Percentiles rank a stretch among this genome's conserved stretches.
Evolutionary conservation across 768 basidiomycete genomes (phyloP).

Genomic region (Phlegmacium glaucopus): DNA sequence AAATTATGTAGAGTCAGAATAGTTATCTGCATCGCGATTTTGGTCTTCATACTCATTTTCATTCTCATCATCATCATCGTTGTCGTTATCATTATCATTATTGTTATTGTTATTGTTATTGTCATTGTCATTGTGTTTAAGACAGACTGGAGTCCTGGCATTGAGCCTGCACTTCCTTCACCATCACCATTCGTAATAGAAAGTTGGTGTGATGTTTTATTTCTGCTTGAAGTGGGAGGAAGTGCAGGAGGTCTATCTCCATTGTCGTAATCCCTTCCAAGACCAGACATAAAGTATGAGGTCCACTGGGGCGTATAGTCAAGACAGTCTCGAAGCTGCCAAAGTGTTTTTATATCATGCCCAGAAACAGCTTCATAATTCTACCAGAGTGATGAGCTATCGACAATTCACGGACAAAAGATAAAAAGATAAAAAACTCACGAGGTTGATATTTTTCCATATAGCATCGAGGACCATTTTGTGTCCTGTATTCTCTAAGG

Average conservation of each 20-base stretch:
- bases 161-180: constrained; percentile 44
- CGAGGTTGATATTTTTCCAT: constrained; percentile 63
- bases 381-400: constrained; percentile 29
- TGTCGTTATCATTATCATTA: constrained; percentile 34
- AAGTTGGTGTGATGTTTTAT: constrained; percentile 39
- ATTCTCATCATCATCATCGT: no score
- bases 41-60: no score
- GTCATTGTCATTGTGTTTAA: constrained; percentile 51
- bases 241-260: constrained; percentile 15
- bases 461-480: constrained; percentile 50
- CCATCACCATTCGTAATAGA: constrained; percentile 50
- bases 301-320: constrained; percentile 59
- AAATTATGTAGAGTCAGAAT: no score
- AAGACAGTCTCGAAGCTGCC: constrained; percentile 54
- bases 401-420: not conserved
- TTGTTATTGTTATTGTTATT: no score
- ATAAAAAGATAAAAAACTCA: constrained; percentile 35
- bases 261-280: constrained; percentile 25
- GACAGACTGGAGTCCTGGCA: constrained; percentile 67
- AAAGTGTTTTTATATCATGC: constrained; percentile 56
- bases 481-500: constrained; percentile 54
- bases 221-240: constrained; percentile 19
- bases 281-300: constrained; percentile 32
- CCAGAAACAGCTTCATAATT: constrained; percentile 56
- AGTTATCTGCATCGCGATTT: no score